Evolutionary conservation across 768 basidiomycete species (phyloP), one percentile per base, ranked within the genome.

Genomic region (Coprinopsis marcescibilis): DNA sequence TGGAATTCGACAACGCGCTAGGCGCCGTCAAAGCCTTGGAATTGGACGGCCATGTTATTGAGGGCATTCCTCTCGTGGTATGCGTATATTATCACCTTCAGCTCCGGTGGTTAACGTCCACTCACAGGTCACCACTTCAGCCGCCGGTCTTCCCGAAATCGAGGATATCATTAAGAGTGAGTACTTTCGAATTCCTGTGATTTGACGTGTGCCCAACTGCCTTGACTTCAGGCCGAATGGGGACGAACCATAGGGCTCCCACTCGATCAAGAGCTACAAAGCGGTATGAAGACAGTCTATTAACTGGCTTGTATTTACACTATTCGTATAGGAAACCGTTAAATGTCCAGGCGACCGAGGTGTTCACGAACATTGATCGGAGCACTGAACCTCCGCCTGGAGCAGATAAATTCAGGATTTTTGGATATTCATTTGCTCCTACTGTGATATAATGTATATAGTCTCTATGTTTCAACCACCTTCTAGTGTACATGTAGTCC

Each of bases 11-110:
- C 0, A 60, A 68, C 14, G 51, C 62, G 24, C 37, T 44, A 4
- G 68, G 69, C 27, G 72, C 70, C 2, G 52, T 48, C 19, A 63
- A 55, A 36, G 82, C 81, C 11, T 57, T 80, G 41, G 47, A 51
- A 10, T 54, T 73, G 20, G 63, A 70, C 43, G 71, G 69, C 0
- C 56, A 49, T 5, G 26, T 36, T 4, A 57, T 83, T 24, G 56
- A 62, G 6, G 73, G 68, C 8, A 60, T 57, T 41, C 43, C 59
- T 36, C 57, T 80, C 14, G 58, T 70, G 21, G 80, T 80, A 57
- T n/a, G n/a, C n/a, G n/a, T n/a, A n/a, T n/a, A 45, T 71, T 64
- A 3, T 25, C 11, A 1, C 20, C 41, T 19, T 29, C 25, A 43
- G 19, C 21, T 20, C 27, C 48, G 41, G 50, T 40, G 32, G 5